A percentile compares a stretch with the other conserved stretches of the same genome.
phyloP scores from a whole-genome alignment of 2,329 filamentous ascomycete species.

The Ophiostoma montium region DNA sequence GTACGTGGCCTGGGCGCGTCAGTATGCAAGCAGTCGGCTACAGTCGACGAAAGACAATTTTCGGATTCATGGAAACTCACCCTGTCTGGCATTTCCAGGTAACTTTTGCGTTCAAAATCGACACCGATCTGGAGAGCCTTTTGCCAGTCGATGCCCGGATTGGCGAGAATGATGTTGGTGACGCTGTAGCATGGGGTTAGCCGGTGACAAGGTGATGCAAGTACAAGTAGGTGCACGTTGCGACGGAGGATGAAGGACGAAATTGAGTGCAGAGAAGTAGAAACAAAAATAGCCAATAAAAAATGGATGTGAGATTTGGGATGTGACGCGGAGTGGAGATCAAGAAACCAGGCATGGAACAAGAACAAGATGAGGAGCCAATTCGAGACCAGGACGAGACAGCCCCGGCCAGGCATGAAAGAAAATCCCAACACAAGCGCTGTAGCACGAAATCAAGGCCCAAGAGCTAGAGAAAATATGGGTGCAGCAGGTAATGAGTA shows the following conservation, averaged over 20 bases:
- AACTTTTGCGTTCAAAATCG: constrained; percentile 34
- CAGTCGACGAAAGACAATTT: not conserved
- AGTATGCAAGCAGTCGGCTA: constrained; percentile 12
- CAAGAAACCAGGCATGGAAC: not conserved
- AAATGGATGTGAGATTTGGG: not conserved
- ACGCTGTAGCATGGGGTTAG: constrained; percentile 24
- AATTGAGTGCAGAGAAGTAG: not conserved
- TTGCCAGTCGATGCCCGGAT: constrained; percentile 25
- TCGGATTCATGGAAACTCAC: constrained; percentile 20
- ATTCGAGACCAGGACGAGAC: not conserved
- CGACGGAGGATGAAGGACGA: not conserved
- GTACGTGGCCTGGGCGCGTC: constrained; percentile 29
- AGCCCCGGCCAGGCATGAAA: not conserved
- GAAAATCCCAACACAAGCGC: not conserved
- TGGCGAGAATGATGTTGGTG: constrained; percentile 34
- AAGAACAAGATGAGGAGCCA: not conserved
- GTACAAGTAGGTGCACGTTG: not conserved
- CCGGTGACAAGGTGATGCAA: not conserved
- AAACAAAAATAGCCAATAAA: too few species aligned
- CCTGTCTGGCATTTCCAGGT: constrained; percentile 31
- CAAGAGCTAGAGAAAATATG: too few species aligned
- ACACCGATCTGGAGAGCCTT: constrained; percentile 29
- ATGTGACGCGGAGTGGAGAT: not conserved
- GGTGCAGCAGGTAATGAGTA: too few species aligned
- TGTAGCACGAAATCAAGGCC: not conserved